Percentiles rank a stretch among this genome's conserved stretches.
Evolutionary conservation across 768 basidiomycete species (phyloP).

Genomic region (Mycena pura): DNA sequence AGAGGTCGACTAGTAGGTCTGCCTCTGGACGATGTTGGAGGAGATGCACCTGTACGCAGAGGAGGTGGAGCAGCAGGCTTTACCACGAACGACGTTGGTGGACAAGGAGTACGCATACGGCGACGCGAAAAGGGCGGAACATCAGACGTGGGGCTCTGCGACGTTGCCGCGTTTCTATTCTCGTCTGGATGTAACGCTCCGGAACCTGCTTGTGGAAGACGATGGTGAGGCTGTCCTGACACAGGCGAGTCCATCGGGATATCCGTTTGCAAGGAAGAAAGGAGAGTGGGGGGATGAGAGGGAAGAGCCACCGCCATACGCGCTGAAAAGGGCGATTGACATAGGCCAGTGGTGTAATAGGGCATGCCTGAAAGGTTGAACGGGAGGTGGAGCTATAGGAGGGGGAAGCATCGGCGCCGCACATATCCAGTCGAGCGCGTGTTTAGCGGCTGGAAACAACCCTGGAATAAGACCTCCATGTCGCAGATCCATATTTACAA

Average conservation of each 20-base stretch:
- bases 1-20: too few species aligned
- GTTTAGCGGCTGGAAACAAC: too few species aligned
- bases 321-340: neutral
- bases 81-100: too few species aligned
- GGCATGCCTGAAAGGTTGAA: constrained; percentile 14
- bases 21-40: too few species aligned
- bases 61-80: too few species aligned
- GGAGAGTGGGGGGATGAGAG: neutral
- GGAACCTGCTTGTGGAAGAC: constrained; percentile 2
- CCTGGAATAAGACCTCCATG: too few species aligned
- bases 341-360: constrained; percentile 16
- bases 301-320: constrained; percentile 13
- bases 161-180: neutral
- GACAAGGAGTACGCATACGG: too few species aligned
- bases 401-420: neutral
- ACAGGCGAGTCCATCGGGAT: neutral
- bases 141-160: too few species aligned
- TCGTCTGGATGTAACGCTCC: neutral
- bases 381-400: constrained; percentile 9
- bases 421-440: neutral
- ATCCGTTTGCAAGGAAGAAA: neutral
- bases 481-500: too few species aligned
- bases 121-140: too few species aligned
- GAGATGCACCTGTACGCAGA: too few species aligned
- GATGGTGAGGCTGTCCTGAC: constrained; percentile 11